These are phyloP conservation scores for Colletotrichum theobromicola DNA, from an alignment of 2,329 filamentous ascomycete species.

Conservation along the genomic window DNA sequence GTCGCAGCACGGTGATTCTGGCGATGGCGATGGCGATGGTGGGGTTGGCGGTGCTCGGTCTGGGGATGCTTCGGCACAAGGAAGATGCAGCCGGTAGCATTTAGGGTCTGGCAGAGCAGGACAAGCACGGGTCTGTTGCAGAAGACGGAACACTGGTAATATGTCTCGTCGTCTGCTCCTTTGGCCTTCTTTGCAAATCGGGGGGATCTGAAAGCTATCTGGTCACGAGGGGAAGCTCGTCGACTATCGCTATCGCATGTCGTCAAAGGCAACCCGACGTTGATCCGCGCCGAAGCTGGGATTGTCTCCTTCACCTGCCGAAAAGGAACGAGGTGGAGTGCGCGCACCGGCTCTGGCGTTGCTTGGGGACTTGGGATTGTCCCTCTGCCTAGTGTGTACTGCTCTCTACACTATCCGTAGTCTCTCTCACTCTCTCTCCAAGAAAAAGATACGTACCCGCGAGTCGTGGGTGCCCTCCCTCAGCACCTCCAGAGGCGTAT, in stretches of 20 bases:
- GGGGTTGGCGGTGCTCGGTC: neutral
- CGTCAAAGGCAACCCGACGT: slow-evolving; percentile 19
- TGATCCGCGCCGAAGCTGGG: slow-evolving; percentile 21
- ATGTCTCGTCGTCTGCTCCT: neutral
- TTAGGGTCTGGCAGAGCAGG: neutral
- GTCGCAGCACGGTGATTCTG: neutral
- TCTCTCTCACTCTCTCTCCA: too few relatives aligned
- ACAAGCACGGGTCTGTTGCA: neutral
- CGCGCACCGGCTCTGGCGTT: neutral
- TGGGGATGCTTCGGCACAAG: slow-evolving; percentile 11
- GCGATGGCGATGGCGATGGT: slow-evolving; percentile 13
- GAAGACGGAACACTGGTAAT: neutral
- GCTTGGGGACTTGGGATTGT: neutral
- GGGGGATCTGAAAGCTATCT: neutral
- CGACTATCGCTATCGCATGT: slow-evolving; percentile 16
- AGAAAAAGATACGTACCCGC: slow-evolving; percentile 2
- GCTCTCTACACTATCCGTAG: too few relatives aligned
- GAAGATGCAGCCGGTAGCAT: slow-evolving; percentile 15
- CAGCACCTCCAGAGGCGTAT: neutral
- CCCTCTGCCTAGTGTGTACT: too few relatives aligned
- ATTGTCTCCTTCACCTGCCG: slow-evolving; percentile 12
- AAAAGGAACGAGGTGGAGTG: neutral
- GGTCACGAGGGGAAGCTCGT: slow-evolving; percentile 2
- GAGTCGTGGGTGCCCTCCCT: neutral
- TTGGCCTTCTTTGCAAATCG: neutral